Conservation (phyloP, 805 yeast species). For the Zygotorulaspora chibaensis region DNA sequence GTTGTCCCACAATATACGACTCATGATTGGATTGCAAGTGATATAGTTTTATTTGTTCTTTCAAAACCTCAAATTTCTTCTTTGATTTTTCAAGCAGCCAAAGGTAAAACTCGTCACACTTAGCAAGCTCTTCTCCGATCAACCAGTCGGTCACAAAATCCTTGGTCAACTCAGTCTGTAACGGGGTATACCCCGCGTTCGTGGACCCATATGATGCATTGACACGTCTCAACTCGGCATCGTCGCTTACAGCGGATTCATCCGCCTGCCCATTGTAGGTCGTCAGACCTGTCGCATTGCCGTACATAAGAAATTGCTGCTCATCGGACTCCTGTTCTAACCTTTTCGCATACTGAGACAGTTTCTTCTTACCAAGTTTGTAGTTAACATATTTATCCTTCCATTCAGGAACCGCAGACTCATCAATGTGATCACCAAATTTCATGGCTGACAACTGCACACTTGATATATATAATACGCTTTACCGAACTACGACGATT, state of each 20-base stretch:
- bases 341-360: constrained; percentile 27
- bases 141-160: constrained; percentile 35
- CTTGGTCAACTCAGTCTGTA: constrained; percentile 17
- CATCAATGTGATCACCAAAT: constrained; percentile 59
- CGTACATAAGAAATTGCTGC: neutral
- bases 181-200: constrained; percentile 9
- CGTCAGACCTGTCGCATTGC: constrained; percentile 4
- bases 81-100: constrained; percentile 30
- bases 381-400: constrained; percentile 73
- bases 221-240: constrained; percentile 4
- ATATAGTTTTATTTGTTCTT: constrained; percentile 24
- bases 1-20: neutral
- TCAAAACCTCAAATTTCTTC: constrained; percentile 22
- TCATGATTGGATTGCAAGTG: constrained; percentile 10
- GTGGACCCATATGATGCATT: neutral
- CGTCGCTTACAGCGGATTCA: neutral
- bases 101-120: constrained; percentile 33
- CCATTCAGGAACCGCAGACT: constrained; percentile 84
- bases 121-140: constrained; percentile 26
- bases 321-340: constrained; percentile 5
- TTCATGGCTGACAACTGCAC: constrained; percentile 42
- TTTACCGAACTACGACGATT: neutral
- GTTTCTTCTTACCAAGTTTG: constrained; percentile 42
- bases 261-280: neutral
- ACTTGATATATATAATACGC: neutral